A percentile compares a stretch with the other conserved stretches of the same genome.
These are phyloP conservation scores for Lagenidium sp. DNA, from an alignment of 352 stramenopile species.

Conservation along the genomic window DNA sequence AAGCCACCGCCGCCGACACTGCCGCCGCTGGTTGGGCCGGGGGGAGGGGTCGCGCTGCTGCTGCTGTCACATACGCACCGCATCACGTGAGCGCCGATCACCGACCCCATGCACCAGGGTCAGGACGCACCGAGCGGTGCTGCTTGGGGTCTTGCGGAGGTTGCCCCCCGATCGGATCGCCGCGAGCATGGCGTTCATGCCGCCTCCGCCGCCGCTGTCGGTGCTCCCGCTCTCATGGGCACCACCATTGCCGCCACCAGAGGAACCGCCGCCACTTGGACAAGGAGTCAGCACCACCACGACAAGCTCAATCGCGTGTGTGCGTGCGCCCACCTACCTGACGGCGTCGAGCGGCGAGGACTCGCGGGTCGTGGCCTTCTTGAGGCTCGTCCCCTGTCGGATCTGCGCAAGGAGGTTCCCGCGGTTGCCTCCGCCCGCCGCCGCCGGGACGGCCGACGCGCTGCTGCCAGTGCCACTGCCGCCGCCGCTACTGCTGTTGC, in stretches of 20 bases:
- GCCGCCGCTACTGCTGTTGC: constrained; percentile 3
- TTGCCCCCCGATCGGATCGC: constrained; percentile 66
- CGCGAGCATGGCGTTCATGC: constrained; percentile 60
- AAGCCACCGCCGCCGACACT: constrained; percentile 47
- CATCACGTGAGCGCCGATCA: too few species aligned
- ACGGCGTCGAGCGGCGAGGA: constrained; percentile 44
- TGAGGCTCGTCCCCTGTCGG: constrained; percentile 54
- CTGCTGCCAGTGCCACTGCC: constrained; percentile 5
- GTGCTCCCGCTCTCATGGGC: constrained; percentile 8
- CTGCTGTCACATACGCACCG: too few species aligned
- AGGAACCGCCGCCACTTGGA: constrained; percentile 1
- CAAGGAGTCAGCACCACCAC: too few species aligned
- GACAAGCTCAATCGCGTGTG: too few species aligned
- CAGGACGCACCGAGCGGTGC: constrained; percentile 17
- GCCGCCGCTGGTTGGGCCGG: constrained; percentile 6
- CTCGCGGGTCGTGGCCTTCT: constrained; percentile 74
- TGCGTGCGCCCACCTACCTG: constrained; percentile 17
- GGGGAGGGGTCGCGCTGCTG: constrained; percentile 14
- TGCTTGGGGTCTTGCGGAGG: constrained; percentile 37
- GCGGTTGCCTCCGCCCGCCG: constrained; percentile 27
- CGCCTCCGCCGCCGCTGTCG: constrained; percentile 19
- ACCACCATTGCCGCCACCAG: constrained; percentile 8
- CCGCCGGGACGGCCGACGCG: constrained; percentile 3
- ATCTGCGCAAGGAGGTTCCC: constrained; percentile 61
- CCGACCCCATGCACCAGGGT: too few species aligned